phyloP scores from a whole-genome alignment of 495 filamentous ascomycete genomes.

The Apiosordaria backusii region DNA sequence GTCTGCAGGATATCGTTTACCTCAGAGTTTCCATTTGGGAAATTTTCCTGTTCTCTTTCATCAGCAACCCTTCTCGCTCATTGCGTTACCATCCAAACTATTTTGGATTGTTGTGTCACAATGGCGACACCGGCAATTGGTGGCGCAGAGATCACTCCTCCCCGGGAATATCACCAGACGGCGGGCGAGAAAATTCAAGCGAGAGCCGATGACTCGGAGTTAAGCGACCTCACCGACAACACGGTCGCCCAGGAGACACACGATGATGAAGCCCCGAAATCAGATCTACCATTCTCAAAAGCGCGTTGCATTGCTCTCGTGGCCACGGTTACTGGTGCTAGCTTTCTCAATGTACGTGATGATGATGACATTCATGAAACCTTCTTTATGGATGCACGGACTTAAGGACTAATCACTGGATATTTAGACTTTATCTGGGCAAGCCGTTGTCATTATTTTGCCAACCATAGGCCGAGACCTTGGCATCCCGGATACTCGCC shows the following conservation, averaged over 20 bases:
- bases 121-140: background rate
- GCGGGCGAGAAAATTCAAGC: conserved; percentile 6
- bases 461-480: conserved; percentile 55
- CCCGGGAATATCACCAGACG: conserved; percentile 1
- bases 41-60: background rate
- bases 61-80: background rate
- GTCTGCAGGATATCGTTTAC: conserved; percentile 17
- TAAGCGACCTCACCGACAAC: conserved; percentile 16
- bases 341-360: conserved; percentile 51
- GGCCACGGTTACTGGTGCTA: conserved; percentile 50
- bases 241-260: background rate
- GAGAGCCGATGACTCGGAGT: conserved; percentile 23
- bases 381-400: background rate
- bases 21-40: background rate
- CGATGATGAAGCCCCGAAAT: background rate
- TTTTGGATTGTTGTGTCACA: background rate
- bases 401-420: background rate
- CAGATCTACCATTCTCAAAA: conserved; percentile 43
- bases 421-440: conserved; percentile 53
- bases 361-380: background rate
- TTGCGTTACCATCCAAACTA: background rate
- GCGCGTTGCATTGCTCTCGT: conserved; percentile 47
- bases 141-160: background rate
- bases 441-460: conserved; percentile 59
- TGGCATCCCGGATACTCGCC: conserved; percentile 50